Conservation (phyloP, 2,329 filamentous ascomycete species). For the Lasiodiplodia sp. region DNA sequence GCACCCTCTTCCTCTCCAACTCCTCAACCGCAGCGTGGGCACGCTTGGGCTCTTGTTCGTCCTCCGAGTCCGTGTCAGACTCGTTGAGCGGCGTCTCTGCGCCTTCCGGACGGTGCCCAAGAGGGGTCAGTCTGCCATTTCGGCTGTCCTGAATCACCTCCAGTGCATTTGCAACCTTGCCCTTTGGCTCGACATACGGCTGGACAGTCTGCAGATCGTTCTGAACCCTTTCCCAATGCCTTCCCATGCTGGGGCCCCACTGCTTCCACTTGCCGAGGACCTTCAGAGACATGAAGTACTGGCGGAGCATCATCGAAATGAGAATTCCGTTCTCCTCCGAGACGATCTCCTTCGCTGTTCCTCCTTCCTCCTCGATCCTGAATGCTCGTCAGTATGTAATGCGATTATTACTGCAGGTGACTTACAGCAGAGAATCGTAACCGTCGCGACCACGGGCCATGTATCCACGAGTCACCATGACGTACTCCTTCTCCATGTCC, state of each 20-base stretch:
- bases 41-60: slow-evolving; percentile 50
- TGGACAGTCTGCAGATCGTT: slow-evolving; percentile 64
- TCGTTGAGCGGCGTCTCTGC: slow-evolving; percentile 39
- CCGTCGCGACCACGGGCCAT: slow-evolving; percentile 79
- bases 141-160: slow-evolving; percentile 31
- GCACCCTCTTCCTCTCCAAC: slow-evolving; percentile 61
- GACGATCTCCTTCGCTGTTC: slow-evolving; percentile 77
- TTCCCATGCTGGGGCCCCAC: slow-evolving; percentile 67
- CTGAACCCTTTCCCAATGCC: slow-evolving; percentile 73
- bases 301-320: slow-evolving; percentile 83
- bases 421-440: slow-evolving; percentile 27
- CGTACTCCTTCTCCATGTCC: slow-evolving; percentile 70
- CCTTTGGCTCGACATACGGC: slow-evolving; percentile 52
- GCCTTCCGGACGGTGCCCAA: slow-evolving; percentile 32
- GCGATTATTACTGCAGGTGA: slow-evolving; percentile 23
- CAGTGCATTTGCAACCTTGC: slow-evolving; percentile 38
- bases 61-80: slow-evolving; percentile 46
- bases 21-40: slow-evolving; percentile 51
- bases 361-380: slow-evolving; percentile 74
- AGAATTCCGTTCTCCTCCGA: slow-evolving; percentile 87
- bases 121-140: slow-evolving; percentile 29
- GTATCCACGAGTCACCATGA: slow-evolving; percentile 82
- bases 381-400: slow-evolving; percentile 46
- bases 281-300: slow-evolving; percentile 89
- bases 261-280: slow-evolving; percentile 81